phyloP scores from a whole-genome alignment of 495 filamentous ascomycete genomes.

The Lepidopterella palustris region DNA sequence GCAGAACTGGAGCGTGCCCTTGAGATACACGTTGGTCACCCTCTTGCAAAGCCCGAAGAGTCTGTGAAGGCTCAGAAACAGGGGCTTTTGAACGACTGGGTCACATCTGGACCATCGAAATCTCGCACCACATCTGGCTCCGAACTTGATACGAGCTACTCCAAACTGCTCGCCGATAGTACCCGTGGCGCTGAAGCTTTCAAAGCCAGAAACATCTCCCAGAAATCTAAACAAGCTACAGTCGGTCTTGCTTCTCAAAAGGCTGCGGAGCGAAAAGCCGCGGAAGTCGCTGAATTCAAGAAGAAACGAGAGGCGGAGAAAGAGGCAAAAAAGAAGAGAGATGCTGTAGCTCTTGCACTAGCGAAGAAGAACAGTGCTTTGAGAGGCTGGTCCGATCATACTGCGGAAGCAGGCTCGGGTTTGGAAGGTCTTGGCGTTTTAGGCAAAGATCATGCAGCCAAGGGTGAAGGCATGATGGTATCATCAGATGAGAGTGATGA shows the following conservation, averaged over 20 bases:
- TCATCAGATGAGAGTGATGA: constrained; percentile 63
- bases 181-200: constrained; percentile 12
- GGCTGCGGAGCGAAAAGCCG: constrained; percentile 1
- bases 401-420: constrained; percentile 68
- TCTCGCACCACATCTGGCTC: background rate
- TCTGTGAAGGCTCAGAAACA: constrained; percentile 14
- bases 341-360: constrained; percentile 59
- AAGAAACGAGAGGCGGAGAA: constrained; percentile 60
- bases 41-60: constrained; percentile 41
- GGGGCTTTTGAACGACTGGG: constrained; percentile 22
- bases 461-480: constrained; percentile 82
- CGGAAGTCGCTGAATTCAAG: constrained; percentile 27
- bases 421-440: constrained; percentile 66
- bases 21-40: constrained; percentile 63
- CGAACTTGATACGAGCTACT: background rate
- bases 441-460: constrained; percentile 69
- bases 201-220: constrained; percentile 9
- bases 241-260: constrained; percentile 1
- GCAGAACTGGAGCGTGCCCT: constrained; percentile 74
- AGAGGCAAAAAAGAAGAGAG: constrained; percentile 65
- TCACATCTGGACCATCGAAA: constrained; percentile 8
- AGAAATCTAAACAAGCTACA: constrained; percentile 8
- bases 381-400: constrained; percentile 45
- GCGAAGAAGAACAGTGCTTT: constrained; percentile 49
- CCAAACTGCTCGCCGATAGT: constrained; percentile 8